Evolutionary conservation across 805 yeast genomes (phyloP).

Genomic region (Vanderwaltozyma yarrowii): DNA sequence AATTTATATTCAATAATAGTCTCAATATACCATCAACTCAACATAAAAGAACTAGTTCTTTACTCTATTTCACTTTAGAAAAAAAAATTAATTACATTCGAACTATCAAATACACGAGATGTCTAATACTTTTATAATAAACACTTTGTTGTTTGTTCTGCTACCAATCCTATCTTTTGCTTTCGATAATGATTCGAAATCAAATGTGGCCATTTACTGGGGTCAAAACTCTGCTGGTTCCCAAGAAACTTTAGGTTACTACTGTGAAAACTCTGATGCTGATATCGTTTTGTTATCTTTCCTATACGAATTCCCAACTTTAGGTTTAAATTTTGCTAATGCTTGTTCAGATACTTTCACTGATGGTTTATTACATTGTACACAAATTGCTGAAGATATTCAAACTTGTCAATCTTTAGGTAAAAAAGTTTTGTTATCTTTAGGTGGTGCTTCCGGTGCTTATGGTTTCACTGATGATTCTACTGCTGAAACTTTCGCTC

Average conservation of each 20-base stretch:
- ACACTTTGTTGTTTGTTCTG: conserved; percentile 28
- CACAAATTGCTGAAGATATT: conserved; percentile 58
- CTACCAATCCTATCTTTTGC: conserved; percentile 20
- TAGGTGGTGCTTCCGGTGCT: conserved; percentile 65
- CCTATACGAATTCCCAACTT: conserved; percentile 47
- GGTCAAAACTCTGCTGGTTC: conserved; percentile 74
- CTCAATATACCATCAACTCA: too few relatives aligned
- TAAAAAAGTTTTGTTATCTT: conserved; percentile 63
- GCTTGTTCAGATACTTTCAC: conserved; percentile 34
- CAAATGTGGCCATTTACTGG: conserved; percentile 77
- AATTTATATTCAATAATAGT: too few relatives aligned
- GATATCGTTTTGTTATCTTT: conserved; percentile 69
- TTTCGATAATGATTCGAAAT: conserved; percentile 32
- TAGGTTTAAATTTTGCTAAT: conserved; percentile 47
- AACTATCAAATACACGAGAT: neutral
- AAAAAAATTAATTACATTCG: neutral
- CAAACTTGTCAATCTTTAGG: conserved; percentile 68
- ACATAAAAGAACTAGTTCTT: too few relatives aligned
- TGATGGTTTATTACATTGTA: conserved; percentile 36
- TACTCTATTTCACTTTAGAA: too few relatives aligned
- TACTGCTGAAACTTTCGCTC: conserved; percentile 59
- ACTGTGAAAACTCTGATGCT: conserved; percentile 60
- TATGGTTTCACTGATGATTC: conserved; percentile 81
- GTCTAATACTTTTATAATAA: neutral
- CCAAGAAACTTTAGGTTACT: conserved; percentile 36